Evolutionary conservation across 352 stramenopile species (phyloP).

Genomic region (Pythium folliculosum): DNA sequence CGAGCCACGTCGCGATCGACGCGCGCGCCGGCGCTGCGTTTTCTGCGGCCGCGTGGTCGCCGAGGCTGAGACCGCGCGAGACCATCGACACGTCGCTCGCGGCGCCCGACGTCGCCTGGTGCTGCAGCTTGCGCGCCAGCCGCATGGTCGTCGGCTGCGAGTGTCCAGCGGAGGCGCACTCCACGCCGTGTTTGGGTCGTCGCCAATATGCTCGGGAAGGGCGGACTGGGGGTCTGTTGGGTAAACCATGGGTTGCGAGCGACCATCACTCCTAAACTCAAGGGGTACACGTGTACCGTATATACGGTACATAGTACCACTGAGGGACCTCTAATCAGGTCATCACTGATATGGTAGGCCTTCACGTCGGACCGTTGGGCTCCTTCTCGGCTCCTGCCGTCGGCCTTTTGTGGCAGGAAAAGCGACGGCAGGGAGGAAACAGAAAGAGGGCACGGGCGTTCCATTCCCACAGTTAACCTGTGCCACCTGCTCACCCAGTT

Average conservation of each 20-base stretch:
- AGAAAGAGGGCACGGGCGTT: too few species aligned
- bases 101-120: constrained; percentile 15
- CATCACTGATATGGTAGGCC: too few species aligned
- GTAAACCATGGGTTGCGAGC: neutral
- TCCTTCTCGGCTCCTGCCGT: too few species aligned
- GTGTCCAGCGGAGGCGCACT: too few species aligned
- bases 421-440: too few species aligned
- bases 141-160: neutral
- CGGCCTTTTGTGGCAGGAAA: too few species aligned
- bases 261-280: constrained; percentile 2
- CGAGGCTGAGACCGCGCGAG: neutral
- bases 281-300: constrained; percentile 12
- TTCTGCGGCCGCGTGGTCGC: neutral
- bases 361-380: too few species aligned
- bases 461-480: too few species aligned
- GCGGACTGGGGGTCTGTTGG: neutral
- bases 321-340: neutral
- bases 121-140: constrained; percentile 23
- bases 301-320: neutral
- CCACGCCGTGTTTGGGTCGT: too few species aligned
- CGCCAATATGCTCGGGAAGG: neutral
- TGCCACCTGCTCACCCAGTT: too few species aligned
- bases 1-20: neutral
- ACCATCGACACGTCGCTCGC: constrained; percentile 15
- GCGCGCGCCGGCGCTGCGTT: neutral